phyloP scores from a whole-genome alignment of 1,284 basidiomycete genomes.

The Abortiporus biennis region DNA sequence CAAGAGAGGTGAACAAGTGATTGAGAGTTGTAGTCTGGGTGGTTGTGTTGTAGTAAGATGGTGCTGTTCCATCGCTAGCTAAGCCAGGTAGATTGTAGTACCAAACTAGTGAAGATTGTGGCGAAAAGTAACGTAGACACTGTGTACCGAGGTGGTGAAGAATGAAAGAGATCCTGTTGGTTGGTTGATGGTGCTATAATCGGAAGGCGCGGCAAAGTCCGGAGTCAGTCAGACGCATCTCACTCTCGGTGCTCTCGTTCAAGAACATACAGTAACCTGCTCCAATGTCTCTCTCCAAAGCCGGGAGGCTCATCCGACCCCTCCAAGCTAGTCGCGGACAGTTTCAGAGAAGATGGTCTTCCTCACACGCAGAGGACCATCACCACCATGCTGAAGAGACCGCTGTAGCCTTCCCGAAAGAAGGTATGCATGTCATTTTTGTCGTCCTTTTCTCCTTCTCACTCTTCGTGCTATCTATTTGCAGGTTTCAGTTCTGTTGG shows the following conservation, averaged over 20 bases:
- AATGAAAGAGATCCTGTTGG: slow-evolving; percentile 5
- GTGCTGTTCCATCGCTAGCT: too few relatives aligned
- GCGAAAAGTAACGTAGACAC: too few relatives aligned
- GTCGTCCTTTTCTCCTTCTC: neutral
- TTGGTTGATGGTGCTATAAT: neutral
- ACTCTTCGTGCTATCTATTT: neutral
- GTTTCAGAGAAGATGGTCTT: too few relatives aligned
- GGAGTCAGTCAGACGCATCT: too few relatives aligned
- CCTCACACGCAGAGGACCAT: slow-evolving; percentile 28
- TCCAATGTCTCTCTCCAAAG: neutral
- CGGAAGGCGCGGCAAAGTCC: too few relatives aligned
- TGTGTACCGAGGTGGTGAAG: too few relatives aligned
- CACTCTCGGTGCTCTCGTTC: too few relatives aligned
- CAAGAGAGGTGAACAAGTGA: slow-evolving; percentile 1
- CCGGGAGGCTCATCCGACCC: neutral
- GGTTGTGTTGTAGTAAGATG: neutral
- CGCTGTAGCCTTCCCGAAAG: slow-evolving; percentile 43
- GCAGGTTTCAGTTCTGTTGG: slow-evolving; percentile 52
- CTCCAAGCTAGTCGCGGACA: slow-evolving; percentile 20
- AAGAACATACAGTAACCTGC: too few relatives aligned
- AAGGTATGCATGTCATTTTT: slow-evolving; percentile 41
- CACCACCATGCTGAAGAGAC: slow-evolving; percentile 30
- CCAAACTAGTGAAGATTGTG: too few relatives aligned
- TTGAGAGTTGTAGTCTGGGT: slow-evolving; percentile 6
- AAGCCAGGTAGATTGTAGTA: too few relatives aligned